phyloP scores from a whole-genome alignment of 2,329 filamentous ascomycete species.

The Phialophora macrospora region DNA sequence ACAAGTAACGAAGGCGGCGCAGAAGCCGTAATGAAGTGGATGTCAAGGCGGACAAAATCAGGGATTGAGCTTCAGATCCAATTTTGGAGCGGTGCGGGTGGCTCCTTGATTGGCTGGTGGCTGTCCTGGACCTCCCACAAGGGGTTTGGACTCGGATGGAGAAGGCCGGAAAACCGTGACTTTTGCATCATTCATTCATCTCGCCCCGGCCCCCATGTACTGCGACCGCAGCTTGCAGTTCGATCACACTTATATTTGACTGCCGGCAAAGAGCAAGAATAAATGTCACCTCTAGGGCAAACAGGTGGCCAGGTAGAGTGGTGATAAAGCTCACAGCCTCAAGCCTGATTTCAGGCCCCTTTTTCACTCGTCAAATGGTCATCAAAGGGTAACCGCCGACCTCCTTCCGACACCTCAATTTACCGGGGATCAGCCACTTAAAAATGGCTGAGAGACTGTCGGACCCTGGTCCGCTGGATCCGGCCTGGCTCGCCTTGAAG shows the following conservation, averaged over 20 bases:
- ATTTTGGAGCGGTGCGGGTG: neutral
- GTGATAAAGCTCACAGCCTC: neutral
- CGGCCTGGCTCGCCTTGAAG: conserved; percentile 10
- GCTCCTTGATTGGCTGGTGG: conserved; percentile 5
- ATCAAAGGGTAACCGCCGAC: conserved; percentile 15
- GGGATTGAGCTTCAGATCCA: conserved; percentile 9
- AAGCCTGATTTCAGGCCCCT: neutral
- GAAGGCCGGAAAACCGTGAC: neutral
- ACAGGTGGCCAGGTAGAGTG: neutral
- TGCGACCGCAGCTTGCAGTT: neutral
- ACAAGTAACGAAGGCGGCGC: neutral
- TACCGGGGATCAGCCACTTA: conserved; percentile 18
- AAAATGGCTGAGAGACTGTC: neutral
- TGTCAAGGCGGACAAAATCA: conserved; percentile 1
- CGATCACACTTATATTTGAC: neutral
- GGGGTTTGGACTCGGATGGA: conserved; percentile 11
- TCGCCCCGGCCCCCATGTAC: neutral
- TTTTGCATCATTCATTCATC: neutral
- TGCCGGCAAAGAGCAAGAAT: neutral
- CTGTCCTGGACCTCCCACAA: neutral
- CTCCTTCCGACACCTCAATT: conserved; percentile 22
- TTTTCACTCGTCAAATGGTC: conserved; percentile 14
- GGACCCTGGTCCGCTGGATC: conserved; percentile 7
- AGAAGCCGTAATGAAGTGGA: conserved; percentile 10
- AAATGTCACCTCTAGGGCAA: neutral